phyloP scores from a whole-genome alignment of 73 alveolate species.

The Paramecium pentaurelia region DNA sequence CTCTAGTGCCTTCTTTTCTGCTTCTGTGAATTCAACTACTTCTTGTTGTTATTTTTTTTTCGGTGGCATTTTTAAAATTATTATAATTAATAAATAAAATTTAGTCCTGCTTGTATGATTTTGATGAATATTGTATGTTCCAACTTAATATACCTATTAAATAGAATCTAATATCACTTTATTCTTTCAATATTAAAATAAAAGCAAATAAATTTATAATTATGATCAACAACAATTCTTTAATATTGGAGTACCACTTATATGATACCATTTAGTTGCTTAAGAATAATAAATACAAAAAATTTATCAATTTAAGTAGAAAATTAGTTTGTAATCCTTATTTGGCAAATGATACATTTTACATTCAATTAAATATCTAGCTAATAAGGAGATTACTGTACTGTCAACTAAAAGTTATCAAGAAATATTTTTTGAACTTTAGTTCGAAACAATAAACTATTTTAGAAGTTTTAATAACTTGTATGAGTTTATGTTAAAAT shows the following conservation, averaged over 20 bases:
- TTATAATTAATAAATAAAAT: not conserved
- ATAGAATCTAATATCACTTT: not conserved
- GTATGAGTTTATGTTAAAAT: not conserved
- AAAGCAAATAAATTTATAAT: not conserved
- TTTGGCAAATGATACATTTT: not conserved
- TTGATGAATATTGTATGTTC: not conserved
- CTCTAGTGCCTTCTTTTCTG: constrained; percentile 48
- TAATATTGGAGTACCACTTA: not conserved
- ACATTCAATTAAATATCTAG: not conserved
- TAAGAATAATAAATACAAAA: not conserved
- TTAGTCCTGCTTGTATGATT: not conserved
- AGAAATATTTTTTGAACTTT: not conserved
- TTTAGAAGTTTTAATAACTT: not conserved
- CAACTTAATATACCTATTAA: not conserved
- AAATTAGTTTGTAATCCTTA: not conserved
- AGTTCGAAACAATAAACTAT: not conserved
- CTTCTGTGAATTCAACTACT: constrained; percentile 47
- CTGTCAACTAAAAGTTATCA: not conserved
- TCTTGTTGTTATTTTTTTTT: not conserved
- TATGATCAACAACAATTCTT: constrained; percentile 1
- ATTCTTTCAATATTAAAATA: not conserved
- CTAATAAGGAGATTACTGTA: not conserved
- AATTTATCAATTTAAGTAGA: not conserved
- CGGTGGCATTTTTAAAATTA: not conserved
- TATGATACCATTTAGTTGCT: not conserved